These are phyloP conservation scores for Penicillium digitatum DNA, from an alignment of 2,329 filamentous ascomycete genomes.

Conservation along the genomic window DNA sequence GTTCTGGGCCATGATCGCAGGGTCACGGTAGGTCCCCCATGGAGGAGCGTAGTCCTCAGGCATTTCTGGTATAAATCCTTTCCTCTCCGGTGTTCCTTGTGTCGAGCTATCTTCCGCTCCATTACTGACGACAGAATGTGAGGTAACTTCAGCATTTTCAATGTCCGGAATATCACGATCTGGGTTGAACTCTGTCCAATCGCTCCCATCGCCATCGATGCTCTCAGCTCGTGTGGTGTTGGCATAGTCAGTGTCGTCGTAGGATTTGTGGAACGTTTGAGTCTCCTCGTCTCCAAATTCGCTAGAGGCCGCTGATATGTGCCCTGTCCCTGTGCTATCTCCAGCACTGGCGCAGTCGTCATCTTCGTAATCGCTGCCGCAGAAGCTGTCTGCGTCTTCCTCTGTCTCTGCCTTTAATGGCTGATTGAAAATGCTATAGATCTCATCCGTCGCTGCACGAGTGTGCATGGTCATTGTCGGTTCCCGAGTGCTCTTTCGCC, in stretches of 20 bases:
- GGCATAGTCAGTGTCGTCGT: constrained; percentile 44
- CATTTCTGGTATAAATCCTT: constrained; percentile 58
- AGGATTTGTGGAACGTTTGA: constrained; percentile 34
- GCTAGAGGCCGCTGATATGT: constrained; percentile 60
- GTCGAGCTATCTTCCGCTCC: constrained; percentile 32
- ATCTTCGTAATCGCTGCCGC: constrained; percentile 61
- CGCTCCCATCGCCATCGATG: constrained; percentile 53
- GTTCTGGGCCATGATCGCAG: constrained; percentile 76
- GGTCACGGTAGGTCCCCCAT: constrained; percentile 74
- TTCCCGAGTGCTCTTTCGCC: constrained; percentile 70
- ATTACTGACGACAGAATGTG: constrained; percentile 21
- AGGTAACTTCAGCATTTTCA: constrained; percentile 18
- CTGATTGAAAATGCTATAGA: constrained; percentile 95
- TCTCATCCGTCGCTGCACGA: constrained; percentile 90
- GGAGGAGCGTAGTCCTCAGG: constrained; percentile 84
- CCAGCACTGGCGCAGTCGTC: constrained; percentile 78
- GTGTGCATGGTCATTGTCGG: constrained; percentile 99
- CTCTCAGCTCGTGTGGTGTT: constrained; percentile 51
- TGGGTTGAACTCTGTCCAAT: constrained; percentile 84
- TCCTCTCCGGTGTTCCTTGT: constrained; percentile 38
- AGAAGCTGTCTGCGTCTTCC: constrained; percentile 61
- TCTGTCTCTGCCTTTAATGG: constrained; percentile 58
- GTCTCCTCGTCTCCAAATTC: constrained; percentile 62
- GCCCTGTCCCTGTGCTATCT: constrained; percentile 77
- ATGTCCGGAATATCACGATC: constrained; percentile 63